Evolutionary conservation across 1,139 yeast species (phyloP).

Genomic region (Kodamaea derodonti): DNA sequence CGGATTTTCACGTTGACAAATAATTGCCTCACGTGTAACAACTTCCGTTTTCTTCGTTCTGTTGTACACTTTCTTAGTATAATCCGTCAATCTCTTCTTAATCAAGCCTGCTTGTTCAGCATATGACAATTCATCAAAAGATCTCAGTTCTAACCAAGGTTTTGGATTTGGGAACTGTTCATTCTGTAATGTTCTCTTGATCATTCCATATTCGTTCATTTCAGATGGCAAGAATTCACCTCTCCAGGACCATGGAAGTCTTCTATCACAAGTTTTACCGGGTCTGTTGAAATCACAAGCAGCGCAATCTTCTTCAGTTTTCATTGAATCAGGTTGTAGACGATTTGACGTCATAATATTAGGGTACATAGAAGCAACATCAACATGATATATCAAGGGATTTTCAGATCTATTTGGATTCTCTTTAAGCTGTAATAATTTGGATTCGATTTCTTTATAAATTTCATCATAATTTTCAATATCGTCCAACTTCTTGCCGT

Average conservation of each 20-base stretch:
- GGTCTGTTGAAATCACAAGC: constrained; percentile 96
- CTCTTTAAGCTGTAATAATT: constrained; percentile 54
- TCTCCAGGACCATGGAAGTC: constrained; percentile 97
- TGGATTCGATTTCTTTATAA: constrained; percentile 50
- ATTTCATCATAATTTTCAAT: constrained; percentile 79
- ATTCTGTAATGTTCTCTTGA: constrained; percentile 74
- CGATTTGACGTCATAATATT: constrained; percentile 98
- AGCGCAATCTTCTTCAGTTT: constrained; percentile 92
- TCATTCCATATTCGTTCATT: constrained; percentile 87
- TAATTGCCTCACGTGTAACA: constrained; percentile 86
- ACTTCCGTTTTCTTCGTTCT: constrained; percentile 78
- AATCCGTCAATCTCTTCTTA: constrained; percentile 79
- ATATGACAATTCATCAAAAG: constrained; percentile 72
- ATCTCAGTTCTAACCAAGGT: constrained; percentile 52
- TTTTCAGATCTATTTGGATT: constrained; percentile 66
- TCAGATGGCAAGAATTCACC: constrained; percentile 94
- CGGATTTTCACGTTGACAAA: constrained; percentile 97
- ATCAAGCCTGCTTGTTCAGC: constrained; percentile 74
- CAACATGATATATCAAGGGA: constrained; percentile 94
- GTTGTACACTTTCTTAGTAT: constrained; percentile 81
- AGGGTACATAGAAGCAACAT: constrained; percentile 99
- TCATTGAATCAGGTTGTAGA: constrained; percentile 97
- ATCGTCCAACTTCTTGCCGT: constrained; percentile 64
- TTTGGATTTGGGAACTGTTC: constrained; percentile 70
- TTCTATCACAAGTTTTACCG: constrained; percentile 87